phyloP scores from a whole-genome alignment of 2,329 filamentous ascomycete species.

The Aspergillus thermomutatus region DNA sequence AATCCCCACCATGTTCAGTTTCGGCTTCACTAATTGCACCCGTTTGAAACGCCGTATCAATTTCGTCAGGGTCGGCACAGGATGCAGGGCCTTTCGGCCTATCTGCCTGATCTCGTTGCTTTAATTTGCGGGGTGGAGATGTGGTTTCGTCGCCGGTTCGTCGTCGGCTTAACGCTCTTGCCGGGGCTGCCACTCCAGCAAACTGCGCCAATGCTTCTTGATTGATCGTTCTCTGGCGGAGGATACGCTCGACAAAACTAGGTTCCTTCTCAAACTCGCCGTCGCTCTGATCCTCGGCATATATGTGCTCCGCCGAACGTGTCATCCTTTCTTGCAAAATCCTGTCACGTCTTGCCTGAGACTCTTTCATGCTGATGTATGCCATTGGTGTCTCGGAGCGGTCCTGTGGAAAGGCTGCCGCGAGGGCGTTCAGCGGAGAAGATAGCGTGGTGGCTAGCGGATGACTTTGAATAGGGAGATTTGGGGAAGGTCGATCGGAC shows the following conservation, averaged over 20 bases:
- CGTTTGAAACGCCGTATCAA: constrained; percentile 16
- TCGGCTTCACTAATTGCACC: constrained; percentile 40
- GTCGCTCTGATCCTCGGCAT: constrained; percentile 36
- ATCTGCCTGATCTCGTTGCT: constrained; percentile 6
- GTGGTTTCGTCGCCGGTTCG: constrained; percentile 1
- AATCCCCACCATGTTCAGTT: constrained; percentile 47
- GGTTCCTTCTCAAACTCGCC: constrained; percentile 45
- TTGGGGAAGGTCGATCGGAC: constrained; percentile 50
- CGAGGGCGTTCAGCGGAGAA: constrained; percentile 35
- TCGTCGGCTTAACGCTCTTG: constrained; percentile 17
- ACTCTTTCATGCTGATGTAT: constrained; percentile 47
- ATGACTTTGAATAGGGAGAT: constrained; percentile 41
- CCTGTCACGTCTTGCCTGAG: constrained; percentile 41
- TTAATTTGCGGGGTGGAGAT: constrained; percentile 1
- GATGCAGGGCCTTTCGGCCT: constrained; percentile 6
- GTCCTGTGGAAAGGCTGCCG: constrained; percentile 31
- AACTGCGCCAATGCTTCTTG: constrained; percentile 35
- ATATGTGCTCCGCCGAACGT: constrained; percentile 34
- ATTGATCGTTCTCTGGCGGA: constrained; percentile 32
- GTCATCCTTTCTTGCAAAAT: constrained; percentile 29
- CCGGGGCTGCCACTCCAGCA: constrained; percentile 32
- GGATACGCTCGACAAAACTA: constrained; percentile 33
- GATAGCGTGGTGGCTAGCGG: constrained; percentile 33
- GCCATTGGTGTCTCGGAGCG: constrained; percentile 40
- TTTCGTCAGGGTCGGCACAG: constrained; percentile 19